Conservation (phyloP, 176 grass and related monocot genomes). For the Elymus sibiricus region DNA sequence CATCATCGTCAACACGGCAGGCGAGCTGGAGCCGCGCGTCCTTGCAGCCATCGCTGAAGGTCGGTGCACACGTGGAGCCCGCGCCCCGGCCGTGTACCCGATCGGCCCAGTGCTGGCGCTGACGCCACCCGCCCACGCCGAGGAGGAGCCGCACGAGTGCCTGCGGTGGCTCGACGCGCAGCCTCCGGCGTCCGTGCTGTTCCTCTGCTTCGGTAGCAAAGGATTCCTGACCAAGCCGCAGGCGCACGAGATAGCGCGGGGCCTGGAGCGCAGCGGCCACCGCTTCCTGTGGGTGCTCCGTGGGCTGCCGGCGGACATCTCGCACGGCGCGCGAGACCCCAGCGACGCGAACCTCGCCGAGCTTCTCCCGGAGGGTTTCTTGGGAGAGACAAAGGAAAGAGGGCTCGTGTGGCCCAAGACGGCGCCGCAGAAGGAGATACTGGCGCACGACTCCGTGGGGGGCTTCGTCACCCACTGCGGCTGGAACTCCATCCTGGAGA, state of each 20-base stretch:
- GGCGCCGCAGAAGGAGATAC: slow-evolving; percentile 55
- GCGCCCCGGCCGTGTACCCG: too few relatives aligned
- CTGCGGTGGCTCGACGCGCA: slow-evolving; percentile 48
- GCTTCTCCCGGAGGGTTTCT: slow-evolving; percentile 36
- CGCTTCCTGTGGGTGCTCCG: slow-evolving; percentile 52
- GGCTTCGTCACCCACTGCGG: slow-evolving; percentile 59
- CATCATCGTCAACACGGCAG: too few relatives aligned
- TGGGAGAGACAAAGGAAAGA: slow-evolving; percentile 23
- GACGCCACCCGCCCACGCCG: too few relatives aligned
- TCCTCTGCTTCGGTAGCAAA: slow-evolving; percentile 45
- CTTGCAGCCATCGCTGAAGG: too few relatives aligned
- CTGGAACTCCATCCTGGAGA: slow-evolving; percentile 53
- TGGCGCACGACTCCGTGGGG: slow-evolving; percentile 30
- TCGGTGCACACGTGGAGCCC: too few relatives aligned
- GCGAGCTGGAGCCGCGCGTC: too few relatives aligned
- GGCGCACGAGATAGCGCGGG: slow-evolving; percentile 34
- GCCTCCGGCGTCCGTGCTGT: slow-evolving; percentile 32
- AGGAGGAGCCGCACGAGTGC: not conserved
- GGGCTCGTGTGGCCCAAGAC: slow-evolving; percentile 34
- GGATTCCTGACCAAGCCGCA: slow-evolving; percentile 3
- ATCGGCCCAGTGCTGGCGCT: too few relatives aligned
- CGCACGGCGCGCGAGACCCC: not conserved
- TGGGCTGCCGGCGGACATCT: not conserved
- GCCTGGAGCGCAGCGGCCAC: slow-evolving; percentile 35
- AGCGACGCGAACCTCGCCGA: not conserved